Evolutionary conservation across 75 land plant genomes (phyloP).

Genomic region (Selaginella tamariscina): DNA sequence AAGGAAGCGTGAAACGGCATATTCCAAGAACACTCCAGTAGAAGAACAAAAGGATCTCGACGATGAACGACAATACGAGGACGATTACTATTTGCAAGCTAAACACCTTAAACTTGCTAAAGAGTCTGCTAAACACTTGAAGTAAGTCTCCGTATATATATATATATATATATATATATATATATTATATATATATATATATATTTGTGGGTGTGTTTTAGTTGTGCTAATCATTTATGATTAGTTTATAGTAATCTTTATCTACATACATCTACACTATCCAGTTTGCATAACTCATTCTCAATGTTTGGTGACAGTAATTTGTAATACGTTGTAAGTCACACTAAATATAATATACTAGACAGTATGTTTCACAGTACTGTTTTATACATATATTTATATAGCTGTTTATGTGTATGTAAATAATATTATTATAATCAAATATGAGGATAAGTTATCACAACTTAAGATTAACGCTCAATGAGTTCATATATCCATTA

Average conservation of each 20-base stretch:
- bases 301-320: background rate
- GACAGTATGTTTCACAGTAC: no score
- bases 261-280: background rate
- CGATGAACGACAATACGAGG: slow-evolving; percentile 38
- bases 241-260: background rate
- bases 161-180: background rate
- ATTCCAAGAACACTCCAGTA: background rate
- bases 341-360: no score
- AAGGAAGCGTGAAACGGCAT: slow-evolving; percentile 46
- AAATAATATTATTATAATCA: no score
- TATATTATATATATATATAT: slow-evolving; percentile 5
- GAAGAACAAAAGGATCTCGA: slow-evolving; percentile 18
- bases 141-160: background rate
- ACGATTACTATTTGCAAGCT: slow-evolving; percentile 65
- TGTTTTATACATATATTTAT: no score
- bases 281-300: background rate
- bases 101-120: slow-evolving; percentile 40
- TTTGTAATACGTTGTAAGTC: no score
- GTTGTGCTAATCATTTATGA: background rate
- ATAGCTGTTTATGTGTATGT: no score
- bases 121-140: slow-evolving; percentile 32
- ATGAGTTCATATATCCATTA: no score
- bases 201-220: no score
- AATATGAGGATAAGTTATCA: no score
- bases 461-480: no score